Evolutionary conservation across 106 monocot species (phyloP).

Genomic region (Dendrobium chrysotoxum): DNA sequence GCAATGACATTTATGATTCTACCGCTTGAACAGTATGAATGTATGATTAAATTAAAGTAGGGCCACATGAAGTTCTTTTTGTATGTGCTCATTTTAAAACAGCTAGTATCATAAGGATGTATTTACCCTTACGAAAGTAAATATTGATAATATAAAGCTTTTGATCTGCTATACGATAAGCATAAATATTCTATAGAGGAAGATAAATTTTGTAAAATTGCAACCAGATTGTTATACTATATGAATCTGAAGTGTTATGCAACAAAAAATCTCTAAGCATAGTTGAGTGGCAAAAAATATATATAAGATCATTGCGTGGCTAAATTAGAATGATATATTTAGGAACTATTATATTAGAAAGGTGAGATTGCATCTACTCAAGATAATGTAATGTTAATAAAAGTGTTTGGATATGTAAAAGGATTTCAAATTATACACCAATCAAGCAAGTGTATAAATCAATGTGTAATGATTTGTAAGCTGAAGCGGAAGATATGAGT

Average conservation of each 20-base stretch:
- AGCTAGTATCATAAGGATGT: too few species aligned
- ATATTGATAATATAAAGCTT: too few species aligned
- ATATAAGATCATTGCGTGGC: background rate
- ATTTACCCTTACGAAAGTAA: too few species aligned
- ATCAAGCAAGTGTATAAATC: background rate
- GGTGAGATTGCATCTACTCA: background rate
- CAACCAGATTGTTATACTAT: too few species aligned
- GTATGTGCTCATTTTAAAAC: too few species aligned
- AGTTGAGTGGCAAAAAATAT: background rate
- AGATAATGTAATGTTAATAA: background rate
- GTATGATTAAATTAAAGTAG: background rate
- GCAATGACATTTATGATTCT: background rate
- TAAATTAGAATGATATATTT: background rate
- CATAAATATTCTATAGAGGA: too few species aligned
- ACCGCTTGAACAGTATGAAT: background rate
- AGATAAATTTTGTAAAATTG: too few species aligned
- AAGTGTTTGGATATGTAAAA: background rate
- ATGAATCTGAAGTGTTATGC: too few species aligned
- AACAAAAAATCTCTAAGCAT: background rate
- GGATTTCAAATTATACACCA: background rate
- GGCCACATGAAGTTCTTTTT: too few species aligned
- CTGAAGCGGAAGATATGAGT: background rate
- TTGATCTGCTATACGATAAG: too few species aligned
- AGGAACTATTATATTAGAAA: background rate
- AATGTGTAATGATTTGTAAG: background rate